Base-by-base conservation (phyloP, 306 rosid species). In the Hippophae tibetana region DNA sequence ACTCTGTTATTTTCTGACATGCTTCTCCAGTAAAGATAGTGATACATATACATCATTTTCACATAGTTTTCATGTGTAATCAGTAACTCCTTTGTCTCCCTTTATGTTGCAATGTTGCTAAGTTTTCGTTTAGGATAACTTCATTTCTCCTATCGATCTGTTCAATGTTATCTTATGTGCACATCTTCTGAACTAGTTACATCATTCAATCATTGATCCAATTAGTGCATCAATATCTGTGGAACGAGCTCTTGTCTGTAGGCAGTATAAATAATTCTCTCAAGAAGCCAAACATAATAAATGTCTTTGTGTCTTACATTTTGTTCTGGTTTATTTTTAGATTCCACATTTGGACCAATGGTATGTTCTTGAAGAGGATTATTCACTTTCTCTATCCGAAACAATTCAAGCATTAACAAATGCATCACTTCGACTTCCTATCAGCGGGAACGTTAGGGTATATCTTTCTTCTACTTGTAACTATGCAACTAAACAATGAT, bases 281-380 rank as follows among this genome's bases (percentile, higher is more conserved):
- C 5, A 31, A 31, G 38, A 2, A 31, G 5, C 38, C 38, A 31
- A 31, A 31, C 38, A 31, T 31, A 31, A 9, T 40, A 13, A 31
- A 38, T 56, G 40, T 41, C 56, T 52, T 46, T 66, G 43, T 56
- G 62, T 75, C 74, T 61, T 57, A 51, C 18, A 13, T 55, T 48
- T 57, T 58, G 26, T 63, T 25, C 13, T 72, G 47, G 66, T 61
- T 49, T 61, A 40, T 58, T 74, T 72, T 62, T 76, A 89, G 97
- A 75, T 78, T 74, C 89, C 95, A 25, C 72, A 70, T 67, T 63
- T 89, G 75, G 86, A 81, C 60, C 86, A 79, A 76, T 89, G 97
- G 97, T 79, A 82, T 47, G 47, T 63, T 65, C 63, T 89, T 41
- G 74, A 81, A 51, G 89, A 54, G 72, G 90, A 79, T 55, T 86